phyloP scores from a whole-genome alignment of 352 stramenopile genomes.

The Blastocystis hominis region DNA sequence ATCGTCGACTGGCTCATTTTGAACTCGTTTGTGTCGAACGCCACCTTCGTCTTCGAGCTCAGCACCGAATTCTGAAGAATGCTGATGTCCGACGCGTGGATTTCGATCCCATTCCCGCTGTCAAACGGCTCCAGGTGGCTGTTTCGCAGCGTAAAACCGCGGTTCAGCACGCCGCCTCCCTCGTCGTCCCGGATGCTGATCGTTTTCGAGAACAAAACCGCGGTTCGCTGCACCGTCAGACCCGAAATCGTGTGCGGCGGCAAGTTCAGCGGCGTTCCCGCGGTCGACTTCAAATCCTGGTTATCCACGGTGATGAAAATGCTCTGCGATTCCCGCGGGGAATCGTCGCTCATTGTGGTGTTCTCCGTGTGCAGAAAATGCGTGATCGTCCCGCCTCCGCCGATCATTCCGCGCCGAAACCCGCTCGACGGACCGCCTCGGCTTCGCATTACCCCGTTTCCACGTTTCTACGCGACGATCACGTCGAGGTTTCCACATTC shows the following conservation, averaged over 20 bases:
- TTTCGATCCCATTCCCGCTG: background rate
- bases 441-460: background rate
- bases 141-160: background rate
- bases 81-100: background rate
- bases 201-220: background rate
- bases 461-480: background rate
- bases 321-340: background rate
- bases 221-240: constrained; percentile 3
- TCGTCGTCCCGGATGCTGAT: background rate
- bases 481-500: background rate
- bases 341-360: background rate
- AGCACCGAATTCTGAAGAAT: constrained; percentile 26
- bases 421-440: background rate
- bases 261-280: background rate
- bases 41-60: background rate
- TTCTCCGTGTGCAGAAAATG: background rate
- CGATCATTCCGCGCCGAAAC: background rate
- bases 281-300: background rate
- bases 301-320: background rate
- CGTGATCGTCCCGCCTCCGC: background rate
- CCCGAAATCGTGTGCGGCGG: background rate
- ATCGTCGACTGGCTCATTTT: background rate
- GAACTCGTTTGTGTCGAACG: background rate
- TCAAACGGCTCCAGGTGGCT: background rate
- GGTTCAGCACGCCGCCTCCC: background rate